Percentiles rank a stretch among this genome's conserved stretches.
phyloP scores from a whole-genome alignment of 2,329 filamentous ascomycete species.

The Mariannaea elegans region DNA sequence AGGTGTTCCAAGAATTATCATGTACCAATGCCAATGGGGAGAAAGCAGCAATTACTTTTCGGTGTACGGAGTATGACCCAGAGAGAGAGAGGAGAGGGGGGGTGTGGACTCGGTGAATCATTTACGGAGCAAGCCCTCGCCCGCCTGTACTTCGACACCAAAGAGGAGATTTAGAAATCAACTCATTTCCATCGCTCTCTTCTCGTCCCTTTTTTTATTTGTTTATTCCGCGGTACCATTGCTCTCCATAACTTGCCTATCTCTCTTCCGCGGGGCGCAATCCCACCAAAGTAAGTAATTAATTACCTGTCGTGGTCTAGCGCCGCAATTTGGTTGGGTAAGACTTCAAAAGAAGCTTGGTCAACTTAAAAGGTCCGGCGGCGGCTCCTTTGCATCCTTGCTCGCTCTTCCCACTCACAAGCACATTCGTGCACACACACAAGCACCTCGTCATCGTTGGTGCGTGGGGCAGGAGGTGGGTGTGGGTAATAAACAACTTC shows the following conservation, averaged over 20 bases:
- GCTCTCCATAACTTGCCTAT: neutral
- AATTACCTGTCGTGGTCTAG: constrained; percentile 23
- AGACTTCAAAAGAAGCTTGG: constrained; percentile 2
- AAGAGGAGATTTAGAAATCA: neutral
- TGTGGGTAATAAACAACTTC: no score
- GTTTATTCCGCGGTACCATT: neutral
- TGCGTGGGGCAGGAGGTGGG: neutral
- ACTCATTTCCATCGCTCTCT: neutral
- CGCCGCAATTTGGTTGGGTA: constrained; percentile 19
- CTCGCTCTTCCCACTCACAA: neutral
- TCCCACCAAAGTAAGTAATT: neutral
- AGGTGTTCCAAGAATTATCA: neutral
- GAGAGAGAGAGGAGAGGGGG: neutral
- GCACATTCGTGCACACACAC: neutral
- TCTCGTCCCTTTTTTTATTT: neutral
- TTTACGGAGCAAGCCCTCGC: neutral
- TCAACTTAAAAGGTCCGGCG: neutral
- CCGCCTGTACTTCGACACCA: no score
- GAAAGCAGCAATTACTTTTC: no score
- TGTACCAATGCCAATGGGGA: no score
- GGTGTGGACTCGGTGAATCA: constrained; percentile 7
- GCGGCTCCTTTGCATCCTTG: neutral
- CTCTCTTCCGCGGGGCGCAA: constrained; percentile 5
- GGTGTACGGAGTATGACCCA: no score
- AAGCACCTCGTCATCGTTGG: constrained; percentile 1